Evolutionary conservation across 257 asterid genomes (phyloP).

Genomic region (Scutellaria galericulata): DNA sequence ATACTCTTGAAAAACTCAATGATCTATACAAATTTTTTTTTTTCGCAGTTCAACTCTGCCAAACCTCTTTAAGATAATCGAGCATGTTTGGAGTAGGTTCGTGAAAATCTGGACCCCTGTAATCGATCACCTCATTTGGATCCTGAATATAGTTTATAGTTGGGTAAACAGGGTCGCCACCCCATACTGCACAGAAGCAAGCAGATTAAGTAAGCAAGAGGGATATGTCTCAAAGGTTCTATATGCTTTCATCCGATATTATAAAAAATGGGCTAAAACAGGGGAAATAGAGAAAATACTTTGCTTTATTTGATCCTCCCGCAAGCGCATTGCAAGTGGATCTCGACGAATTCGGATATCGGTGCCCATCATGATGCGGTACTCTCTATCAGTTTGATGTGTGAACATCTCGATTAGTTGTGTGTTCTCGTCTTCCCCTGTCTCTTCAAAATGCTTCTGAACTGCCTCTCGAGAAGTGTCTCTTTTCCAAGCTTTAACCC

Average conservation of each 20-base stretch:
- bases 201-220: constrained; percentile 12
- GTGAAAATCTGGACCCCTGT: constrained; percentile 94
- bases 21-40: too few relatives aligned
- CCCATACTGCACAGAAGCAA: constrained; percentile 83
- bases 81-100: constrained; percentile 98
- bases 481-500: constrained; percentile 87
- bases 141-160: constrained; percentile 96
- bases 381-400: constrained; percentile 86
- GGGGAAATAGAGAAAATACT: constrained; percentile 47
- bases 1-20: not conserved
- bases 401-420: constrained; percentile 84
- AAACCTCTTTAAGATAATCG: constrained; percentile 90
- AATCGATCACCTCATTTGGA: constrained; percentile 91
- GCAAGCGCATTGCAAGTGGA: constrained; percentile 92
- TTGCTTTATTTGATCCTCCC: constrained; percentile 92
- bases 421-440: constrained; percentile 91
- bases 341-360: constrained; percentile 84
- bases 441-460: constrained; percentile 92
- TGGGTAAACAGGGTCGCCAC: constrained; percentile 99
- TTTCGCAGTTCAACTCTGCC: constrained; percentile 20
- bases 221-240: not conserved
- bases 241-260: not conserved
- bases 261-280: not conserved
- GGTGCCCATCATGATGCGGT: constrained; percentile 96
- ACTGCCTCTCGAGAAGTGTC: constrained; percentile 89